A percentile compares a stretch with the other conserved stretches of the same genome.
Evolutionary conservation across 805 yeast genomes (phyloP).

Genomic region (Cyberlindnera sargentensis): DNA sequence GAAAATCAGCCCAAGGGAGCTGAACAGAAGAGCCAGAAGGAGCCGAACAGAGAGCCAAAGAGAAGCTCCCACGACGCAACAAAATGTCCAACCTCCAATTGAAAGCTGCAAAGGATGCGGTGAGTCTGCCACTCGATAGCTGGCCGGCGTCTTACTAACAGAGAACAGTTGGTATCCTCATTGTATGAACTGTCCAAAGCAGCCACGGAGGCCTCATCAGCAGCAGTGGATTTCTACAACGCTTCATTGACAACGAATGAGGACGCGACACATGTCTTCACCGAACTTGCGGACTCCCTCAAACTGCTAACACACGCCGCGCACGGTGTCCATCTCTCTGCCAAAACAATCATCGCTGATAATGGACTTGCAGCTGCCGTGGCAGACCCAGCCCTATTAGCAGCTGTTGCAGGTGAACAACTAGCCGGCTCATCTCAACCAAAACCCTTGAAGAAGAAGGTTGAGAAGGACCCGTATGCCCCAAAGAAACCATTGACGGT

Average conservation of each 20-base stretch:
- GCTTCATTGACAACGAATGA: constrained; percentile 41
- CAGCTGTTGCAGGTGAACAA: constrained; percentile 4
- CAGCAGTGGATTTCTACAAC: constrained; percentile 71
- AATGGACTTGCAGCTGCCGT: constrained; percentile 3
- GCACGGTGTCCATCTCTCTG: constrained; percentile 23
- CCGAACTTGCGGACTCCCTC: constrained; percentile 35
- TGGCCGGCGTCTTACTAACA: background rate
- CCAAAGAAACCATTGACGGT: constrained; percentile 93
- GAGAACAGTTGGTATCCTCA: constrained; percentile 60
- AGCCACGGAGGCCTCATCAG: constrained; percentile 78
- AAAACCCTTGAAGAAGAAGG: constrained; percentile 32
- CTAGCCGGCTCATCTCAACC: background rate
- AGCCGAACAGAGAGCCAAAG: background rate
- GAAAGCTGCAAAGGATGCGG: constrained; percentile 22
- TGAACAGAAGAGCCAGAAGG: background rate
- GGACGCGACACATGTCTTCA: constrained; percentile 38
- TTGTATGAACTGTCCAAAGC: constrained; percentile 78
- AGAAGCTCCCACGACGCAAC: background rate
- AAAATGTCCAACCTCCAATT: constrained; percentile 17
- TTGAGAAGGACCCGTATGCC: constrained; percentile 81
- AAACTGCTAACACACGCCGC: constrained; percentile 33
- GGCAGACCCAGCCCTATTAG: constrained; percentile 9
- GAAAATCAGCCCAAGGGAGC: background rate
- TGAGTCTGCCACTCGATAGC: constrained; percentile 3
- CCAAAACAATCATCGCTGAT: constrained; percentile 11